These are phyloP conservation scores for Tillandsia leiboldiana DNA, from an alignment of 176 grass and related monocot species.

Conservation along the genomic window DNA sequence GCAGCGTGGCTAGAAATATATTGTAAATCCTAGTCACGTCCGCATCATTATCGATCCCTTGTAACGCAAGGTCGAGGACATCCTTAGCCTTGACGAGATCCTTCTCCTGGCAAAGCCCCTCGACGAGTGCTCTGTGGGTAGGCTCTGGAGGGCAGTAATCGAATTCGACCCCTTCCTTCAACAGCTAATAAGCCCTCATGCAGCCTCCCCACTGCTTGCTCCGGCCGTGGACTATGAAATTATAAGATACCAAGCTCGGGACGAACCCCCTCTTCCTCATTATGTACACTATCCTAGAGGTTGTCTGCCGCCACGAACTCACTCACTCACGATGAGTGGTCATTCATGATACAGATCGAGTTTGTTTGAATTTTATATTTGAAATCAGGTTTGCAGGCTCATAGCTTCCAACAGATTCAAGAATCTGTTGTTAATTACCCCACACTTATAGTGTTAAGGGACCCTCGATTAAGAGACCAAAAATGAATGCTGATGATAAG, in stretches of 20 bases:
- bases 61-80: constrained; percentile 57
- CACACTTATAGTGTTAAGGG: too few relatives aligned
- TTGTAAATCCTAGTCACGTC: constrained; percentile 62
- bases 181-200: constrained; percentile 60
- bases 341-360: too few relatives aligned
- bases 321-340: too few relatives aligned
- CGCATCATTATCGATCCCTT: background rate
- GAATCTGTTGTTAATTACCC: too few relatives aligned
- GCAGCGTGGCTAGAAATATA: constrained; percentile 64
- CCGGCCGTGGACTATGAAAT: constrained; percentile 79
- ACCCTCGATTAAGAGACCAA: too few relatives aligned
- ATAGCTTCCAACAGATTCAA: too few relatives aligned
- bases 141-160: constrained; percentile 40
- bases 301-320: too few relatives aligned
- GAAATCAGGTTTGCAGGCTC: too few relatives aligned
- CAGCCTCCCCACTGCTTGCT: constrained; percentile 44
- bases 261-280: constrained; percentile 64
- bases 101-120: constrained; percentile 61
- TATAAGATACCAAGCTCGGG: constrained; percentile 63
- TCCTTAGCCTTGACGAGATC: constrained; percentile 62
- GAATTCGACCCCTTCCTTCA: constrained; percentile 48
- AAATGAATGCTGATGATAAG: too few relatives aligned
- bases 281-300: constrained; percentile 68
- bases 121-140: constrained; percentile 57
- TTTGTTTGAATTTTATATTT: too few relatives aligned